Conservation (phyloP, 2,329 filamentous ascomycete genomes). For the Aspergillus cejpii region DNA sequence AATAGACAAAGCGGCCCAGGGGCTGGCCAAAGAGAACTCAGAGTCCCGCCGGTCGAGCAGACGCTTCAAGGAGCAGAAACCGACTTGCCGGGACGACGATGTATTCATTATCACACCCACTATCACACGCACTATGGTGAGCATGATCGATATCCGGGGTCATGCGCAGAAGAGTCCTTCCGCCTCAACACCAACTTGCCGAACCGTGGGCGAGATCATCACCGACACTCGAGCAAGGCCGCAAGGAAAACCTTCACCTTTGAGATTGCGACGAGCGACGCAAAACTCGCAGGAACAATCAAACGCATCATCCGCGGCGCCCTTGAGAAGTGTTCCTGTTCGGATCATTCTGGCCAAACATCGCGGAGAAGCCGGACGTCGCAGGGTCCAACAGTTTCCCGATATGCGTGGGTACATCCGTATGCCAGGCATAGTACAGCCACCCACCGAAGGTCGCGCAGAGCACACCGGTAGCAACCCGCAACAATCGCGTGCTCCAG, state of each 20-base stretch:
- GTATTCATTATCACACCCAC: constrained; percentile 37
- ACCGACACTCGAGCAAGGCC: constrained; percentile 24
- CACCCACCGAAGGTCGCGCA: constrained; percentile 23
- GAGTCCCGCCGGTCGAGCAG: constrained; percentile 10
- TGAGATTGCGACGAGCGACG: constrained; percentile 22
- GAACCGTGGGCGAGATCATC: constrained; percentile 23
- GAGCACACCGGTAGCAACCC: constrained; percentile 15
- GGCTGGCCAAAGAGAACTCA: constrained; percentile 22
- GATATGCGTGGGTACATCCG: constrained; percentile 36
- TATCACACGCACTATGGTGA: constrained; percentile 38
- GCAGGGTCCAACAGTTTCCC: constrained; percentile 12
- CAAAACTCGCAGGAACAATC: constrained; percentile 21
- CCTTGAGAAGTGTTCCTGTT: constrained; percentile 15
- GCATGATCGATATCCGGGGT: constrained; percentile 21
- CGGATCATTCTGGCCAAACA: constrained; percentile 14
- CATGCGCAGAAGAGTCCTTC: constrained; percentile 10
- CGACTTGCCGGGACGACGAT: constrained; percentile 24
- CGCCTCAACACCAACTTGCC: constrained; percentile 15
- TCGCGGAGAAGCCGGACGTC: constrained; percentile 6
- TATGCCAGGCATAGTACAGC: constrained; percentile 27
- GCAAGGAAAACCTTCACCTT: constrained; percentile 22
- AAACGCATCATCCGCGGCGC: constrained; percentile 16
- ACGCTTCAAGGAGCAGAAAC: constrained; percentile 11
- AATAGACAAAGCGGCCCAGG: constrained; percentile 15
- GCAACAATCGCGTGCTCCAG: not conserved